These are phyloP conservation scores for Blastomyces emzantsi DNA, from an alignment of 2,329 filamentous ascomycete genomes.

Conservation along the genomic window DNA sequence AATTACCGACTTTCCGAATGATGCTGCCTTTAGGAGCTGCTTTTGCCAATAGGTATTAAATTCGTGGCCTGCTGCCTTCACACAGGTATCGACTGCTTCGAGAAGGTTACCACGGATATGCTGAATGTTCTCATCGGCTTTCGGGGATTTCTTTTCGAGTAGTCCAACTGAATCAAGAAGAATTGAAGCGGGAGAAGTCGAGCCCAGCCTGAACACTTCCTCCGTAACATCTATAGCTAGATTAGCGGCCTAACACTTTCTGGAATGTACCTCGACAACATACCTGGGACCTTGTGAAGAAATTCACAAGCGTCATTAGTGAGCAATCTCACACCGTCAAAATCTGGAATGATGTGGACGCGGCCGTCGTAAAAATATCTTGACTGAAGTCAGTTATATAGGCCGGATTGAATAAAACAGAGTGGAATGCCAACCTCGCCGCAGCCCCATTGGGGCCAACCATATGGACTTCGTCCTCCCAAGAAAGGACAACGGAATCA, in stretches of 20 bases:
- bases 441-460: slow-evolving; percentile 75
- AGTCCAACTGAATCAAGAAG: slow-evolving; percentile 86
- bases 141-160: slow-evolving; percentile 86
- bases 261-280: slow-evolving; percentile 12
- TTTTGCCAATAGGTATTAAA: slow-evolving; percentile 91
- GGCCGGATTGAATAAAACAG: not conserved
- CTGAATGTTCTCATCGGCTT: slow-evolving; percentile 96
- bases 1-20: slow-evolving; percentile 93
- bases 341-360: slow-evolving; percentile 79
- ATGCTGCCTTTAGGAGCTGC: slow-evolving; percentile 87
- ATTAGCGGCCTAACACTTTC: slow-evolving; percentile 9
- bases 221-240: slow-evolving; percentile 56
- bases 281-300: slow-evolving; percentile 76
- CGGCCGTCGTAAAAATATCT: slow-evolving; percentile 85
- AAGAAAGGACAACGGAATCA: slow-evolving; percentile 84
- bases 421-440: slow-evolving; percentile 40
- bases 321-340: slow-evolving; percentile 80
- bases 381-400: slow-evolving; percentile 20
- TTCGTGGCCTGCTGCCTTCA: slow-evolving; percentile 87
- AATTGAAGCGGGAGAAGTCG: slow-evolving; percentile 83
- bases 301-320: slow-evolving; percentile 97
- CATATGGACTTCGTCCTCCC: slow-evolving; percentile 95
- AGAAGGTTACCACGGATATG: slow-evolving; percentile 79
- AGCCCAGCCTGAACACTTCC: slow-evolving; percentile 80
- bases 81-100: slow-evolving; percentile 87